A percentile compares a stretch with the other conserved stretches of the same genome.
Evolutionary conservation across 192 early-diverging fungal species (phyloP).

Genomic region (Gamsiella multidivaricata): DNA sequence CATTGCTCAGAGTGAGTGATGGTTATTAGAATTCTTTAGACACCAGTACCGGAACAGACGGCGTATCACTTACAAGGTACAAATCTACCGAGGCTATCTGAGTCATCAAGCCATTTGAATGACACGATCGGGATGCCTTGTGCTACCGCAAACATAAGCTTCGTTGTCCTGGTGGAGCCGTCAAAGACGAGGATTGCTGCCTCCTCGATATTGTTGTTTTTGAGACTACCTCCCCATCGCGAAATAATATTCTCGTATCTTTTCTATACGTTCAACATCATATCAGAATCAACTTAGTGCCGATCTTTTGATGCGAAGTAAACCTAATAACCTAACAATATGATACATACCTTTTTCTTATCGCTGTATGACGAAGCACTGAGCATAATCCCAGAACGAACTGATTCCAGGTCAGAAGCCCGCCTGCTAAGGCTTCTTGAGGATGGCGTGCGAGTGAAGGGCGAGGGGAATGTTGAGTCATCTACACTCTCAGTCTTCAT

Average conservation of each 20-base stretch:
- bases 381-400: conserved; percentile 1
- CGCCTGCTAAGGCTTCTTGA: conserved; percentile 11
- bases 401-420: too few species aligned
- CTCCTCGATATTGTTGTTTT: background rate
- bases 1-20: too few species aligned
- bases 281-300: too few species aligned
- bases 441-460: background rate
- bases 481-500: conserved; percentile 18
- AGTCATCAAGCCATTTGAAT: conserved; percentile 15
- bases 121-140: conserved; percentile 23
- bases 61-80: conserved; percentile 6
- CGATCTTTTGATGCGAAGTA: too few species aligned
- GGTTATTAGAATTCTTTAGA: too few species aligned
- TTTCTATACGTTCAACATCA: background rate
- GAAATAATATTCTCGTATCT: background rate
- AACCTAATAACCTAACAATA: too few species aligned
- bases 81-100: background rate
- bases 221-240: background rate
- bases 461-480: background rate
- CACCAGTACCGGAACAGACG: too few species aligned
- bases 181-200: conserved; percentile 18
- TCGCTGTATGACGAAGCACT: background rate
- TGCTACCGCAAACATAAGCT: conserved; percentile 23
- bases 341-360: too few species aligned
- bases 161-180: conserved; percentile 3